Conservation (phyloP, 148 eudicot species). For the Polygonum maritimum region DNA sequence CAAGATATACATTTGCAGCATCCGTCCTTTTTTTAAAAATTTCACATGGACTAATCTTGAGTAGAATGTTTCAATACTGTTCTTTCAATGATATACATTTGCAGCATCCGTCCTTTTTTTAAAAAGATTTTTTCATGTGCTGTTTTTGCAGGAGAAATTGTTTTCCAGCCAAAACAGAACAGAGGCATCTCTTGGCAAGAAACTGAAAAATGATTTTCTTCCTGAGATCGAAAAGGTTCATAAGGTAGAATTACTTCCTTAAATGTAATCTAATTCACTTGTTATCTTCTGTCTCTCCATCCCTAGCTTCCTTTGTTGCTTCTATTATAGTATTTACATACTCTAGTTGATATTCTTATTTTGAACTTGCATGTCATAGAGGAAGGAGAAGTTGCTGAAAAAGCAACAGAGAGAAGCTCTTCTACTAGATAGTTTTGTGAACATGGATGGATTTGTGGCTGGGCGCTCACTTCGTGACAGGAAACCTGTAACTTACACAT, state of each 20-base stretch:
- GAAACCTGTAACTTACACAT: constrained; percentile 91
- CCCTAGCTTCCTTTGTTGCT: neutral
- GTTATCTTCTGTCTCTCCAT: constrained; percentile 11
- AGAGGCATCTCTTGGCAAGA: constrained; percentile 88
- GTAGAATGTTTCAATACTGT: neutral
- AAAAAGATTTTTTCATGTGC: neutral
- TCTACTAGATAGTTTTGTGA: constrained; percentile 62
- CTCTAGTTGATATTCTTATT: neutral
- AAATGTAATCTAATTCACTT: neutral
- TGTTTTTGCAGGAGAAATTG: constrained; percentile 73
- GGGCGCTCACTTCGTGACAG: constrained; percentile 96
- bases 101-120: neutral
- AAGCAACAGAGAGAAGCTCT: constrained; percentile 94
- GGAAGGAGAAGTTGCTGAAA: constrained; percentile 74
- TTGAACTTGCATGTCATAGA: constrained; percentile 26
- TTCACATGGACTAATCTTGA: neutral
- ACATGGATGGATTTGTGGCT: constrained; percentile 62
- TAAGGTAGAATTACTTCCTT: constrained; percentile 40
- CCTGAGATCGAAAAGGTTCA: constrained; percentile 90
- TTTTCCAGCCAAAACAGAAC: constrained; percentile 76
- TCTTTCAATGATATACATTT: neutral
- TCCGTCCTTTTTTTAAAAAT: no score
- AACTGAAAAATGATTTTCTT: constrained; percentile 77
- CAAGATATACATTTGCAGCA: no score
- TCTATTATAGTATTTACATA: neutral